Evolutionary conservation across 2,329 filamentous ascomycete species (phyloP), one percentile per base, ranked within the genome.

Genomic region (Claviceps fusiformis): DNA sequence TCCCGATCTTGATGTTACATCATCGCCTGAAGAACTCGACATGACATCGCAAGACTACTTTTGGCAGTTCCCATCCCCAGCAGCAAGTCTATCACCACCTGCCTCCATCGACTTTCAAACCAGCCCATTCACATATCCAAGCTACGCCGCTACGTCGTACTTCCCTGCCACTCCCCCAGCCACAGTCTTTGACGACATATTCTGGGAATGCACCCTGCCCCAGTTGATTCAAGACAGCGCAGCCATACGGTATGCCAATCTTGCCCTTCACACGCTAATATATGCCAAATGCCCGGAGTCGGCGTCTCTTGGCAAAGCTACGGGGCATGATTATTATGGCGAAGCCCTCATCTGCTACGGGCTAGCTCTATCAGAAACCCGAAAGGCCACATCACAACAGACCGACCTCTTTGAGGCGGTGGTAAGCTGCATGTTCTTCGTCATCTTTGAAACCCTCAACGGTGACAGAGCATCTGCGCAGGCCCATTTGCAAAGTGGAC

Each of bases 401-500:
- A 58, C 56, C 5, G 60, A 59, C 33, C 57, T 67, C 2, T 59
- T 60, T 11, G 62, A 65, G 3, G 67, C 68, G 1, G 63, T 70
- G 10, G 52, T 71, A 3, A 67, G 68, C 55, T 70, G 65, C 54
- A 62, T 72, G 50, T 64, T 72, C 46, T 71, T 71, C 58, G 63
- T 67, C 54, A 63, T 69, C 53, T 71, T 72, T 53, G 69, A 71
- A 54, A 62, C 64, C 2, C 54, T 71, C 44, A 69, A 73, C 56
- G 68, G 66, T 27, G 70, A 72, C 56, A 59, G 60, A 10, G 60
- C 61, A 24, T 65, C 65, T 0, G 70, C 70, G 0, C 61, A 70
- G 15, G 59, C 63, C 8, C 71, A 73, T 57, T 62, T 71, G 50
- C 63, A 61, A 50, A 68, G 66, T 54, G 71, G 71, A 1, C 65